A percentile compares a stretch with the other conserved stretches of the same genome.
These are phyloP conservation scores for Penicillium sp. DNA, from an alignment of 2,329 filamentous ascomycete genomes.

Conservation along the genomic window DNA sequence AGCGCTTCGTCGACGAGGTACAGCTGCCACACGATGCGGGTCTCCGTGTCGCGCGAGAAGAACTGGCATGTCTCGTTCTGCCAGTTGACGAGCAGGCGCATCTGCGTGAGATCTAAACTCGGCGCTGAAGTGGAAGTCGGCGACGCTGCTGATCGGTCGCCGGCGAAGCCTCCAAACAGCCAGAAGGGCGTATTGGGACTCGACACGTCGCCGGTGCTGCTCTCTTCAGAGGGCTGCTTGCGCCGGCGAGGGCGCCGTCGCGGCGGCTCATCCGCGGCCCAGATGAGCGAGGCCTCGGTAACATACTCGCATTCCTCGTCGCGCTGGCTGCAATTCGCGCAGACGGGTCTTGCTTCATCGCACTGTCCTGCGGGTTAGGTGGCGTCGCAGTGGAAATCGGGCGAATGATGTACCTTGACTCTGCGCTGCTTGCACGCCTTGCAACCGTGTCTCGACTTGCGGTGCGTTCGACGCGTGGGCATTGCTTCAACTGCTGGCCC, in stretches of 20 bases:
- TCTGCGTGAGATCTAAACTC: conserved; percentile 24
- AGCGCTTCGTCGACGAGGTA: conserved; percentile 27
- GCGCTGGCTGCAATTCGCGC: conserved; percentile 25
- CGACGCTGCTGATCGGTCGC: background rate
- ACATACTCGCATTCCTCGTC: conserved; percentile 26
- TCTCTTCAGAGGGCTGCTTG: background rate
- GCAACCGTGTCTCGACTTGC: conserved; percentile 32
- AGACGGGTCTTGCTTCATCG: conserved; percentile 28
- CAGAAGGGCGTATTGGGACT: background rate
- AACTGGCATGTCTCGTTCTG: conserved; percentile 25
- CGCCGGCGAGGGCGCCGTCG: background rate
- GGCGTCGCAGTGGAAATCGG: background rate
- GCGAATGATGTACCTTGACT: conserved; percentile 26
- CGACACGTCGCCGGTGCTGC: background rate
- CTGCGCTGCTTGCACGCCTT: conserved; percentile 29
- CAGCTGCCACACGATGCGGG: conserved; percentile 26
- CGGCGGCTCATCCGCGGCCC: conserved; percentile 13
- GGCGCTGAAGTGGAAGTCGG: background rate
- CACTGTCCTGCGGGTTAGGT: conserved; percentile 27
- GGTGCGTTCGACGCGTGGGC: conserved; percentile 26
- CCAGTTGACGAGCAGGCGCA: conserved; percentile 28
- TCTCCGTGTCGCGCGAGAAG: conserved; percentile 26
- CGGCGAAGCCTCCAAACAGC: background rate
- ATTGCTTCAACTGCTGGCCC: background rate
- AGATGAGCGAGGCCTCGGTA: conserved; percentile 21